Conservation (phyloP, 352 stramenopile species). For the Globisporangium uncinulatum region DNA sequence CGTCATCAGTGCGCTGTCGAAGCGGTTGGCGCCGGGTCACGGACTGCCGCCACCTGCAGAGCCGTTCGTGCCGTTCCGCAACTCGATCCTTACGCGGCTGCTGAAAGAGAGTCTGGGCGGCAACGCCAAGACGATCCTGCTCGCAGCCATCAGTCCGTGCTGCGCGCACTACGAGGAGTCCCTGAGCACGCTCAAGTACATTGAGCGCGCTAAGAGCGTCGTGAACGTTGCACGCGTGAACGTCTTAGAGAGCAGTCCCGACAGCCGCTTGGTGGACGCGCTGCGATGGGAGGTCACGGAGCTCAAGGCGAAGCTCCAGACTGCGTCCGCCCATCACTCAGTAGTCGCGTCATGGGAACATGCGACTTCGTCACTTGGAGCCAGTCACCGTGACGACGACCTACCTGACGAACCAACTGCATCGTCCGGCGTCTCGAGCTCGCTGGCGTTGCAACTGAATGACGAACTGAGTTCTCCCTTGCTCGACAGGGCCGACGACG, state of each 20-base stretch:
- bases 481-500: neutral
- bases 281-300: conserved; percentile 32
- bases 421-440: too few relatives aligned
- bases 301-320: conserved; percentile 31
- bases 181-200: conserved; percentile 78
- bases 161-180: conserved; percentile 85
- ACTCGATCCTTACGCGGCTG: conserved; percentile 82
- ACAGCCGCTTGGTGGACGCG: conserved; percentile 24
- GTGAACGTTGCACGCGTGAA: conserved; percentile 38
- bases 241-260: conserved; percentile 13
- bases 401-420: too few relatives aligned
- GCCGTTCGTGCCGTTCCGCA: conserved; percentile 83
- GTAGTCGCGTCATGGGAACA: too few relatives aligned
- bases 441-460: neutral
- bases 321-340: neutral
- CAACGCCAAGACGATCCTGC: conserved; percentile 80
- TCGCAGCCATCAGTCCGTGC: conserved; percentile 83
- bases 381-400: too few relatives aligned
- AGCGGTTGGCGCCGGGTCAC: conserved; percentile 14
- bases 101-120: conserved; percentile 78
- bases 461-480: neutral
- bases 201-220: conserved; percentile 61
- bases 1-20: conserved; percentile 72
- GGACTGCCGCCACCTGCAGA: conserved; percentile 13
- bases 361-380: too few relatives aligned